Evolutionary conservation across 2,329 filamentous ascomycete species (phyloP), one percentile per base, ranked within the genome.

Genomic region (Fusarium burgessii): DNA sequence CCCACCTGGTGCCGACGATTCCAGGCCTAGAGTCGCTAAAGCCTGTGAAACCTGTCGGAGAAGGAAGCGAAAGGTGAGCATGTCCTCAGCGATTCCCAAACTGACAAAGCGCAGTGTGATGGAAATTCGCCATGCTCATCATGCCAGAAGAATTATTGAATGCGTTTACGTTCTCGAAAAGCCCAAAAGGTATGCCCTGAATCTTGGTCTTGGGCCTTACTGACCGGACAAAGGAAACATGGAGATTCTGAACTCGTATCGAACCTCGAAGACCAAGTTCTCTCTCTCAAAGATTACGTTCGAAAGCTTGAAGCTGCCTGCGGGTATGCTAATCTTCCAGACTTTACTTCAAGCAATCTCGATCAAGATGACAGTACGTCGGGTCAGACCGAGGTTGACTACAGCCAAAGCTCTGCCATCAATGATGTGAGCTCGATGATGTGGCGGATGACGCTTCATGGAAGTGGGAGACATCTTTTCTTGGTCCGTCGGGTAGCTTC

Each of bases 401-500:
- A 33, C 17, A 23, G 7, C 20, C 27, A 51, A n/a, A 25, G n/a
- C 10, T 58, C 56, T 13, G 56, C 56, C 15, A 33, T 58, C 13
- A 17, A 58, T 9, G 56, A 58, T 0, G 45, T 58, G n/a, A 58
- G 56, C 35, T 41, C 45, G 4, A 58, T 51, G 56, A 51, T 52
- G 56, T 52, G 56, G 56, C 45, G 56, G 20, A 54, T 54, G 51
- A 54, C 41, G 8, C n/a, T 54, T 6, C n/a, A 54, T 4, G 51
- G 15, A 4, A 40, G 23, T 1, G 51, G 51, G 51, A 58, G 23
- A 58, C 56, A 17, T 54, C 56, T 6, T 58, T 58, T 11, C 9
- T 58, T 15, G 46, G 56, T 12, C 56, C 56, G 4, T 58, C 56
- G 13, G 56, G 46, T 4, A 58, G 46, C 13, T 58, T 58, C 20